Conservation (phyloP, 2,329 filamentous ascomycete species). For the Exophiala calicioides region DNA sequence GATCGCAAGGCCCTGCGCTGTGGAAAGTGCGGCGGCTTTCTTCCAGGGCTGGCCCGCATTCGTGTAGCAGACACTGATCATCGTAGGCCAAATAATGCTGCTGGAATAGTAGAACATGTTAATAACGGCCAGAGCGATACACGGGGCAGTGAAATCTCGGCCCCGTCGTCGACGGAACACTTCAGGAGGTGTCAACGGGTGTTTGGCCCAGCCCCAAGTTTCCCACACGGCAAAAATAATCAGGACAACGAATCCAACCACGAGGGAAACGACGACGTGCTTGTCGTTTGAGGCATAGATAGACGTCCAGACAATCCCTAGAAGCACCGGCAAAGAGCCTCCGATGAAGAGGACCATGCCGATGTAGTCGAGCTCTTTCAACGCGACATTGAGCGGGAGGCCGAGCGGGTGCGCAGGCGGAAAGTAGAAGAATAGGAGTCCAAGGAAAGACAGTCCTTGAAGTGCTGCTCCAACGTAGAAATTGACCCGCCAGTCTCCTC, state of each 20-base stretch:
- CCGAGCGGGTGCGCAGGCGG: constrained; percentile 45
- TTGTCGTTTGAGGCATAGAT: constrained; percentile 39
- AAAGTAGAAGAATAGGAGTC: constrained; percentile 45
- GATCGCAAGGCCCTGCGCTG: constrained; percentile 50
- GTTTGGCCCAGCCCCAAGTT: constrained; percentile 40
- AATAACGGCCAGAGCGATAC: constrained; percentile 48
- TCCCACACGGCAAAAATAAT: constrained; percentile 44
- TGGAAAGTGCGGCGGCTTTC: constrained; percentile 41
- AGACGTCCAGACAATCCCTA: constrained; percentile 45
- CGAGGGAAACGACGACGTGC: constrained; percentile 42
- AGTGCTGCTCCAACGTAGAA: constrained; percentile 49
- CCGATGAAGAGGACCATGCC: constrained; percentile 39
- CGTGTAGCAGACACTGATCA: constrained; percentile 49
- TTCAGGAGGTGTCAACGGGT: constrained; percentile 46
- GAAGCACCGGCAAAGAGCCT: constrained; percentile 41
- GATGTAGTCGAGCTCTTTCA: constrained; percentile 44
- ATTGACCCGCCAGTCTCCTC: constrained; percentile 47
- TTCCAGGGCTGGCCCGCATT: constrained; percentile 39
- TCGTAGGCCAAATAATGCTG: constrained; percentile 51
- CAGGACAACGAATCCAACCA: constrained; percentile 40
- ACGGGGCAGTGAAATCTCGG: constrained; percentile 51
- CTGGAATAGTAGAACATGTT: constrained; percentile 57
- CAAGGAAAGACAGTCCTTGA: constrained; percentile 47
- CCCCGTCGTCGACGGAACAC: constrained; percentile 49
- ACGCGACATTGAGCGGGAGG: constrained; percentile 38